Evolutionary conservation across 169 alveolate species (phyloP).

Genomic region (Ichthyophthirius multifiliis): DNA sequence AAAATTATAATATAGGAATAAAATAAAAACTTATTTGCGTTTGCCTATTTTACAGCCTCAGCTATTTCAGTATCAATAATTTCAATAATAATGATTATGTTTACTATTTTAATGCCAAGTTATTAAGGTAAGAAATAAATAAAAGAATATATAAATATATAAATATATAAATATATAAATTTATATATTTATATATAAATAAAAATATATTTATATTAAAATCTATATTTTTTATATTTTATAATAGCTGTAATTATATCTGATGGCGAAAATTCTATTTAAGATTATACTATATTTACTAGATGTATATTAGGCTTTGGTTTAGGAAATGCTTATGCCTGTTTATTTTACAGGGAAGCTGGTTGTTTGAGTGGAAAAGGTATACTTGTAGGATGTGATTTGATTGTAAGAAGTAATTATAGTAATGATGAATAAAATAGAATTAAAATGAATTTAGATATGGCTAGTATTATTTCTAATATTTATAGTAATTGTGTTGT

Average conservation of each 20-base stretch:
- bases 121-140: too few species aligned
- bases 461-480: background rate
- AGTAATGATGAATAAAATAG: background rate
- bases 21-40: background rate
- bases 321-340: constrained; percentile 3
- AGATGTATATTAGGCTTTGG: background rate
- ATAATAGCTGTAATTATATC: background rate
- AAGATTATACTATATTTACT: background rate
- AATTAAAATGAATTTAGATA: background rate
- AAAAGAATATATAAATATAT: too few species aligned
- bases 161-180: too few species aligned
- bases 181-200: too few species aligned
- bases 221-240: background rate
- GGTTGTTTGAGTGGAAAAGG: background rate
- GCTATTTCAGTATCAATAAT: background rate
- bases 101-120: background rate
- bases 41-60: background rate
- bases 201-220: background rate
- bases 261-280: background rate
- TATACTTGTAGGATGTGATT: background rate
- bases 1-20: background rate
- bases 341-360: constrained; percentile 5
- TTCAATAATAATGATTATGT: background rate
- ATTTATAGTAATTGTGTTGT: background rate
- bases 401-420: background rate